A percentile compares a stretch with the other conserved stretches of the same genome.
Conservation (phyloP, 2,329 filamentous ascomycete species). For the Aspergillus fumigatiaffinis region DNA sequence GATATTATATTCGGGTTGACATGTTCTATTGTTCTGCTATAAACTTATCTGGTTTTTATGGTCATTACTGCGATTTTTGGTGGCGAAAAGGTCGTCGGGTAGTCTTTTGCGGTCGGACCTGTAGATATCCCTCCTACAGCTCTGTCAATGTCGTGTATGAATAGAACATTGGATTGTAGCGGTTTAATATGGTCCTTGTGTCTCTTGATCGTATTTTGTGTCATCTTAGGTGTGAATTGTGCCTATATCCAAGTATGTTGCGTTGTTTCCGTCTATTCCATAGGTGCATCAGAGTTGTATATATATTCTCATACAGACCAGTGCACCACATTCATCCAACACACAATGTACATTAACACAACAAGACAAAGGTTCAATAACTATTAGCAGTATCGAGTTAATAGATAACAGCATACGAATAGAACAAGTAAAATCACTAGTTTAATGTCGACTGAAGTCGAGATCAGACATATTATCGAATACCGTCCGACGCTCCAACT, state of each 20-base stretch:
- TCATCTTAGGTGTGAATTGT: rapidly evolving
- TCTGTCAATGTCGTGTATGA: not conserved
- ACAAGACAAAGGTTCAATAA: not conserved
- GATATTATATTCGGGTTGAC: not conserved
- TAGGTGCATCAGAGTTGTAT: not conserved
- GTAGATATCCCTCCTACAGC: not conserved
- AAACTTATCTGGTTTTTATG: not conserved
- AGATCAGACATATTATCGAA: not conserved
- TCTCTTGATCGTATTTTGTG: not conserved
- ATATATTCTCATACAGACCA: not conserved
- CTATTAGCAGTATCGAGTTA: not conserved
- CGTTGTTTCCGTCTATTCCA: not conserved
- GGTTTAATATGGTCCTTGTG: not conserved
- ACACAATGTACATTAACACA: not conserved
- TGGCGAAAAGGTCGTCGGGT: not conserved
- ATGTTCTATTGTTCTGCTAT: not conserved
- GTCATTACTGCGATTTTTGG: not conserved
- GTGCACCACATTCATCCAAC: not conserved
- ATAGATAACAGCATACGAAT: not conserved
- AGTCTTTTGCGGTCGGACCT: not conserved
- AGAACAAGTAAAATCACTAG: not conserved
- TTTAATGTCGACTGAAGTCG: not conserved
- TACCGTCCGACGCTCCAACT: not conserved
- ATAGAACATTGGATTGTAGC: not conserved
- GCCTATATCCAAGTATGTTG: not conserved